These are phyloP conservation scores for Kuraishia floccosa DNA, from an alignment of 805 yeast genomes.

Conservation along the genomic window DNA sequence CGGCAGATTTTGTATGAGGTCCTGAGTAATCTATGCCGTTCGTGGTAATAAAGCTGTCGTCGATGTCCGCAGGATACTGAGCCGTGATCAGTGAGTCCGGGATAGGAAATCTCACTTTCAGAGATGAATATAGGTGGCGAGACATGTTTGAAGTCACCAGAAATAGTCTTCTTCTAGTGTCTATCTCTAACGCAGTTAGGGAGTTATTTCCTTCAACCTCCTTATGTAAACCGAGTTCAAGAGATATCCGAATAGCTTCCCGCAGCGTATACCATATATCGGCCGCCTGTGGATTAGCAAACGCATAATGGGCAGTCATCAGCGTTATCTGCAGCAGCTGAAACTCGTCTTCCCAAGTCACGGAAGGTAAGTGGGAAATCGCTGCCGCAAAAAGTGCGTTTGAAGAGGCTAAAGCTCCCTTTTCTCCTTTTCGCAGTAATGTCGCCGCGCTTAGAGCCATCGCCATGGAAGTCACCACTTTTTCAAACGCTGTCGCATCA, in stretches of 20 bases:
- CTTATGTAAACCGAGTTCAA: slow-evolving; percentile 1
- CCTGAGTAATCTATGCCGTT: slow-evolving; percentile 2
- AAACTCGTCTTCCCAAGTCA: slow-evolving; percentile 2
- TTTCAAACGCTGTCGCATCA: slow-evolving; percentile 1
- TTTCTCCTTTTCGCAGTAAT: slow-evolving; percentile 1
- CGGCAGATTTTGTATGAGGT: slow-evolving; percentile 2
- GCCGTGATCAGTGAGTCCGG: slow-evolving; percentile 1
- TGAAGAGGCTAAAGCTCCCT: slow-evolving; percentile 1
- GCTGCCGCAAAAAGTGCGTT: slow-evolving; percentile 3
- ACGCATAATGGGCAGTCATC: slow-evolving; percentile 1
- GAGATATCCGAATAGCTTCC: neutral
- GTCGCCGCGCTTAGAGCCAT: slow-evolving; percentile 4
- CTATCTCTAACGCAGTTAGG: neutral
- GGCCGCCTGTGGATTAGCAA: slow-evolving; percentile 1
- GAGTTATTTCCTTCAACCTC: neutral
- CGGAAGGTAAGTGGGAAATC: neutral
- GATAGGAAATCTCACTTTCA: slow-evolving; percentile 1
- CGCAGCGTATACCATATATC: neutral
- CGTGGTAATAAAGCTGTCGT: slow-evolving; percentile 2
- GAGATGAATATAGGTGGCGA: slow-evolving; percentile 1
- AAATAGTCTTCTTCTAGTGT: slow-evolving; percentile 1
- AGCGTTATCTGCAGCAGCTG: slow-evolving; percentile 1
- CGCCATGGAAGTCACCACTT: slow-evolving; percentile 1
- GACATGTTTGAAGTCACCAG: slow-evolving; percentile 2
- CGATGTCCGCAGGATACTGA: slow-evolving; percentile 1